These are phyloP conservation scores for Thelonectria blattea DNA, from an alignment of 2,329 filamentous ascomycete genomes.

Conservation along the genomic window DNA sequence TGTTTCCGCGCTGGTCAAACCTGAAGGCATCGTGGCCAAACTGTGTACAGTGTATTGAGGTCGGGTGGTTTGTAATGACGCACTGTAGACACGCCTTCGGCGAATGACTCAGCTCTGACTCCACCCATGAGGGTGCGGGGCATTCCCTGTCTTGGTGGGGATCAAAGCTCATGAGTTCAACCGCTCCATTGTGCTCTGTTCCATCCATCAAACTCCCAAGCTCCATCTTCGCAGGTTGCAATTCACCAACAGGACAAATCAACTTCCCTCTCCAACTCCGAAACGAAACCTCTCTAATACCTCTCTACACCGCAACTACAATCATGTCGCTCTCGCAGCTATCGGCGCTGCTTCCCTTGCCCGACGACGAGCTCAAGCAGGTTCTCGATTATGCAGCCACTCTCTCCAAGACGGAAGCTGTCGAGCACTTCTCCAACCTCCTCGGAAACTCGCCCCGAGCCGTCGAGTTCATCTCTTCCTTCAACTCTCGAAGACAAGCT, in stretches of 20 bases:
- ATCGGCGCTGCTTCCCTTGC: slow-evolving; percentile 79
- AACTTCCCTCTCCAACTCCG: background rate
- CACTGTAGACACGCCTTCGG: background rate
- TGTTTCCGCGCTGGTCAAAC: too few species aligned
- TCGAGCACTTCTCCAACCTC: slow-evolving; percentile 84
- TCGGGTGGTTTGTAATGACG: too few species aligned
- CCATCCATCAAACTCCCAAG: too few species aligned
- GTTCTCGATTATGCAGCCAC: slow-evolving; percentile 81
- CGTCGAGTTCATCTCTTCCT: slow-evolving; percentile 79
- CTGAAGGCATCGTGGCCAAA: background rate
- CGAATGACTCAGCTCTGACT: slow-evolving; percentile 24
- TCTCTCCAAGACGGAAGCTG: slow-evolving; percentile 78
- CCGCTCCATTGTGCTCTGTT: background rate
- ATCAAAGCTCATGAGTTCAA: slow-evolving; percentile 1
- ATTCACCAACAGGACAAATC: background rate
- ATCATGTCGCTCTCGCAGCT: slow-evolving; percentile 70
- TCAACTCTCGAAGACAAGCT: slow-evolving; percentile 70
- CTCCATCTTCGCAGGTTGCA: too few species aligned
- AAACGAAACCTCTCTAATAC: too few species aligned
- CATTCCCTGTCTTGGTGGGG: slow-evolving; percentile 12
- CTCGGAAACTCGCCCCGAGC: slow-evolving; percentile 83
- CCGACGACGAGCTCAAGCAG: slow-evolving; percentile 83
- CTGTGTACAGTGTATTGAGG: background rate
- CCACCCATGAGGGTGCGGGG: slow-evolving; percentile 16
- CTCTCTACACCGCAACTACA: background rate